Base-by-base conservation (phyloP, 768 basidiomycete species). In the Rhizopogon vulgaris region DNA sequence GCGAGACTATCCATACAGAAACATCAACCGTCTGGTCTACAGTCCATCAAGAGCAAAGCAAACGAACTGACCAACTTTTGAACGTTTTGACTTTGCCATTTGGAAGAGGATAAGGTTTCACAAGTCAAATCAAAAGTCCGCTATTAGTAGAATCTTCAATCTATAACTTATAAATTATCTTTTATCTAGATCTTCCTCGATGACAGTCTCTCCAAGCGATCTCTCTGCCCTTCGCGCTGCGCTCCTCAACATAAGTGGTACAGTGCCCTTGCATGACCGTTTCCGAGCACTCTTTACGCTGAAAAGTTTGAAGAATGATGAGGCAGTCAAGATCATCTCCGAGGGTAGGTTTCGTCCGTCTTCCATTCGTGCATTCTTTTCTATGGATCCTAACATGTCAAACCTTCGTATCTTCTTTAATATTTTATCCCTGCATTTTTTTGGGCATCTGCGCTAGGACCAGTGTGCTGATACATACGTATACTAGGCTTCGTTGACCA, bases 281-380 rank as follows among this genome's bases (percentile, higher is more conserved):
- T 99, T 96, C 63, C 74, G 95, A 27, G 87, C 94, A 0, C 73
- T 99, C 7, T 99, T 99, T 66, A 88, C 94, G 10, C 74, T 99
- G 48, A 97, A 95, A 67, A 80, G 89, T 0, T 69, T 96, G 40
- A 85, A 84, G 60, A 78, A 69, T 32, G 84, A 91, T 51, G 79
- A 87, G 58, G 90, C 93, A 6, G 84, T 97, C 25, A 64, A 77
- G 48, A 87, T 94, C 64, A 92, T 98, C 61, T 82, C 89, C 12
- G 83, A 87, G 74, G 94, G 94, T 88, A 38, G 17, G 68, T 50
- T 6, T 12, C 38, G 39, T 27, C 49, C 43, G 39, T 52, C 17
- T 52, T 32, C 18, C 25, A 25, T 52, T 25, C 30, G 25, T 41
- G 55, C 52, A 30, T 56, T 53, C 50, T 41, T 41, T 48, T n/a